A percentile compares a stretch with the other conserved stretches of the same genome.
Conservation (phyloP, 2,329 filamentous ascomycete genomes). For the Cadophora sp. region DNA sequence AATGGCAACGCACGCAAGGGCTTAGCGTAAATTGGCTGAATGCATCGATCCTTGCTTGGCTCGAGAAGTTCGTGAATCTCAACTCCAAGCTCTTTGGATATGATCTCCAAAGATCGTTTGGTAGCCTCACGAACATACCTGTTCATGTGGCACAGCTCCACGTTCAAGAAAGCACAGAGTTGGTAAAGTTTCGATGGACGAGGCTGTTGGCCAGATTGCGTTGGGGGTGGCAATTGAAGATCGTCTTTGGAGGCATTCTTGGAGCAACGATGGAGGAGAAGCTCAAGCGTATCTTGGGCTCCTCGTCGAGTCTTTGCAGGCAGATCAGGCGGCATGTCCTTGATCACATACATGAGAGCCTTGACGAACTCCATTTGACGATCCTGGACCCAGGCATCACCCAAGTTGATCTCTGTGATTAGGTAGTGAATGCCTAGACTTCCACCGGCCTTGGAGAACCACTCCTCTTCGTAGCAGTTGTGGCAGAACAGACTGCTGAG, state of each 20-base stretch:
- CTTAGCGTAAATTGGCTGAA: slow-evolving; percentile 95
- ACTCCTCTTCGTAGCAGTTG: slow-evolving; percentile 96
- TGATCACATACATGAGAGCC: slow-evolving; percentile 95
- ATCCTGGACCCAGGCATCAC: slow-evolving; percentile 80
- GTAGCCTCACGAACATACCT: slow-evolving; percentile 90
- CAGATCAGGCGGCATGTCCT: slow-evolving; percentile 94
- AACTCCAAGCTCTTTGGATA: slow-evolving; percentile 78
- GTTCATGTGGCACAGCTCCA: slow-evolving; percentile 94
- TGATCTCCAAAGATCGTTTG: slow-evolving; percentile 78
- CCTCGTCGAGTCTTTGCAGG: slow-evolving; percentile 86
- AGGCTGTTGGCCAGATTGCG: slow-evolving; percentile 62
- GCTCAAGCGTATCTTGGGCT: slow-evolving; percentile 82
- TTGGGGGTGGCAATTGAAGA: slow-evolving; percentile 55
- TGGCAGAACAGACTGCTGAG: slow-evolving; percentile 88
- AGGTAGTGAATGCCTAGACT: slow-evolving; percentile 89
- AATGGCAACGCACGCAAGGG: slow-evolving; percentile 92
- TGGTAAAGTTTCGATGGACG: slow-evolving; percentile 72
- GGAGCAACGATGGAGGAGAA: slow-evolving; percentile 79
- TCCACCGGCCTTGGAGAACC: slow-evolving; percentile 97
- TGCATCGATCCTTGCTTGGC: slow-evolving; percentile 86
- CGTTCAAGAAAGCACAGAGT: slow-evolving; percentile 84
- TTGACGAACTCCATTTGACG: slow-evolving; percentile 89
- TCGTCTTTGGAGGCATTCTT: slow-evolving; percentile 84
- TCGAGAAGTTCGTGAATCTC: slow-evolving; percentile 88
- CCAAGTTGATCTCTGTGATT: slow-evolving; percentile 83